phyloP scores from a whole-genome alignment of 345 rosid species.

The Raphanus sativus region DNA sequence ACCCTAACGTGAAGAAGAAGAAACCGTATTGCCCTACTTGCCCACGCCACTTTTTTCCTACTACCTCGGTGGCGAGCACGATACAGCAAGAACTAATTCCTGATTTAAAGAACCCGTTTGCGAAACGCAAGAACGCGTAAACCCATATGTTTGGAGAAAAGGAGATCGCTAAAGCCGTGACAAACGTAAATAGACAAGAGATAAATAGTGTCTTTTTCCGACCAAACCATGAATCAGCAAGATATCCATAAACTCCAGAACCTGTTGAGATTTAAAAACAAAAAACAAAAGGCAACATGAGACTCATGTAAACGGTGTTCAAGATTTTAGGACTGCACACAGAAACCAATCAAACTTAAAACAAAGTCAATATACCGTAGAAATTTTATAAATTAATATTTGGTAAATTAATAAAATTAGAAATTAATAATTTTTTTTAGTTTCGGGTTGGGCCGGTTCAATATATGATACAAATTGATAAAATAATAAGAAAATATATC shows the following conservation, averaged over 20 bases:
- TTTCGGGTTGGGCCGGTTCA: too few species aligned
- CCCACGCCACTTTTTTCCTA: slow-evolving; percentile 72
- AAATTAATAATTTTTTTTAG: too few species aligned
- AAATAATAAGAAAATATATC: too few species aligned
- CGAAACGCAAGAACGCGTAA: slow-evolving; percentile 60
- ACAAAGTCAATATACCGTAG: too few species aligned
- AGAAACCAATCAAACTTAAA: not conserved
- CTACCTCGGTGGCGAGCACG: slow-evolving; percentile 67
- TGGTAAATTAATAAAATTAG: too few species aligned
- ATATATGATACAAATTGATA: too few species aligned
- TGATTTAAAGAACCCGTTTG: slow-evolving; percentile 57
- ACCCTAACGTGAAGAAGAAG: slow-evolving; percentile 68
- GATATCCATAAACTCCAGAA: slow-evolving; percentile 52
- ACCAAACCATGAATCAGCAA: slow-evolving; percentile 63
- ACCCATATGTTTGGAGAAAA: slow-evolving; percentile 70
- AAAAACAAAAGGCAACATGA: not conserved
- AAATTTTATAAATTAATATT: too few species aligned
- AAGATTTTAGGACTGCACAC: not conserved
- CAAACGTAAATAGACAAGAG: slow-evolving; percentile 53
- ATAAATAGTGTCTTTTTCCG: slow-evolving; percentile 56
- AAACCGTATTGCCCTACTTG: slow-evolving; percentile 78
- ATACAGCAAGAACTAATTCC: slow-evolving; percentile 71
- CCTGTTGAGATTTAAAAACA: slow-evolving; percentile 35
- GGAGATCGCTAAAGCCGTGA: slow-evolving; percentile 59
- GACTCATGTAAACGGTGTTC: not conserved